phyloP scores from a whole-genome alignment of 805 yeast genomes.

The Metschnikowia peoriensis region DNA sequence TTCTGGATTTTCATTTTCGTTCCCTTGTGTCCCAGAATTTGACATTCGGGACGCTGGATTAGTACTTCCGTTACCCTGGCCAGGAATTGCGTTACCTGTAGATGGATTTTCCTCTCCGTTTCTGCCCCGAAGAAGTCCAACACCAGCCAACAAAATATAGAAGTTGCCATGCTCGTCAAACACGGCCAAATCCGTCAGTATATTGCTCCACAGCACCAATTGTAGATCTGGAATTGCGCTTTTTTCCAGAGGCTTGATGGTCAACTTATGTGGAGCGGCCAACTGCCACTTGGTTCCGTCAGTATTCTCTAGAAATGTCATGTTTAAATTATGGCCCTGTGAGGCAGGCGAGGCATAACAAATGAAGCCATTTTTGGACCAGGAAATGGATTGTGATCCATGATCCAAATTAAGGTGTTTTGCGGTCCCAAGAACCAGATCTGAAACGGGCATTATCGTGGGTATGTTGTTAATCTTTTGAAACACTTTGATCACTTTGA shows the following conservation, averaged over 20 bases:
- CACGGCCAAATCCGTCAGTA: constrained; percentile 79
- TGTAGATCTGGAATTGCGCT: constrained; percentile 33
- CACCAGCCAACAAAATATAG: constrained; percentile 42
- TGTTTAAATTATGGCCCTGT: constrained; percentile 41
- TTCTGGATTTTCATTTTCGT: constrained; percentile 1
- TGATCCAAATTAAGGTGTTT: background rate
- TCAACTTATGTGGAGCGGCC: constrained; percentile 50
- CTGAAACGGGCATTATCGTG: background rate
- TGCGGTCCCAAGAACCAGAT: background rate
- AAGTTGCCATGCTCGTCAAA: constrained; percentile 69
- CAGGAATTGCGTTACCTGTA: background rate
- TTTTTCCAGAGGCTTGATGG: constrained; percentile 28
- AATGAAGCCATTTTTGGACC: constrained; percentile 84
- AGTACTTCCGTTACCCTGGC: background rate
- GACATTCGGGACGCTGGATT: background rate
- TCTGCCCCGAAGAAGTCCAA: constrained; percentile 27
- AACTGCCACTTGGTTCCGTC: constrained; percentile 81
- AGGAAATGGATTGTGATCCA: constrained; percentile 41
- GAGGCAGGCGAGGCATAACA: constrained; percentile 53
- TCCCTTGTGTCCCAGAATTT: background rate
- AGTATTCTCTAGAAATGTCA: constrained; percentile 69
- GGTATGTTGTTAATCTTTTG: too few relatives aligned
- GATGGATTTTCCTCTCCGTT: background rate
- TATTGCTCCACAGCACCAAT: constrained; percentile 68
- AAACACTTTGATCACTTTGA: background rate